Evolutionary conservation across 2,329 filamentous ascomycete genomes (phyloP).

Genomic region (Ramichloridium luteum): DNA sequence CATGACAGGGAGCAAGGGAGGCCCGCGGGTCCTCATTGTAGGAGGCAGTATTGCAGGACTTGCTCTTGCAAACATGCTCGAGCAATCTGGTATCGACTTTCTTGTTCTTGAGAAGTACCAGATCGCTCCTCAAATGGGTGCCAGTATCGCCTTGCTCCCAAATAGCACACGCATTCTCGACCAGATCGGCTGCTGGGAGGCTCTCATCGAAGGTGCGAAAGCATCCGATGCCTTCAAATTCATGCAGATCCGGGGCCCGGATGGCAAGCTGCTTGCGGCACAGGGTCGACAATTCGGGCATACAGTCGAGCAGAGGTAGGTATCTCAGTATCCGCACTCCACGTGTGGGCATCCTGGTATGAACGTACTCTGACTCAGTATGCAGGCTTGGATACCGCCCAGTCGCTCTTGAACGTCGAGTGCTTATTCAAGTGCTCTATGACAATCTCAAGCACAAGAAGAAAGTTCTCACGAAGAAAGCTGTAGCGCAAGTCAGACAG

Average conservation of each 20-base stretch:
- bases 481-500: neutral
- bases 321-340: neutral
- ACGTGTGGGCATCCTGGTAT: too few relatives aligned
- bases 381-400: neutral
- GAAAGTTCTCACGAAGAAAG: conserved; percentile 1
- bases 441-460: conserved; percentile 4
- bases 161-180: conserved; percentile 4
- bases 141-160: conserved; percentile 4
- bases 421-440: conserved; percentile 3
- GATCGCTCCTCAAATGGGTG: conserved; percentile 2
- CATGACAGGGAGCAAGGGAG: neutral
- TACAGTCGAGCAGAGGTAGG: neutral
- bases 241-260: neutral
- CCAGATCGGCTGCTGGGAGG: conserved; percentile 4
- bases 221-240: neutral
- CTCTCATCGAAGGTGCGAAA: neutral
- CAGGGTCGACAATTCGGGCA: neutral
- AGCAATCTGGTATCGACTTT: conserved; percentile 3
- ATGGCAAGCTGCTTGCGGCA: conserved; percentile 1
- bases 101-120: conserved; percentile 3
- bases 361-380: too few relatives aligned
- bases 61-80: conserved; percentile 3
- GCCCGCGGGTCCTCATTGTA: conserved; percentile 2
- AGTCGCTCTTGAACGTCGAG: conserved; percentile 1
- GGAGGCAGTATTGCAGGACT: conserved; percentile 6